Evolutionary conservation across 106 monocot species (phyloP).

Genomic region (Platanthera zijinensis): DNA sequence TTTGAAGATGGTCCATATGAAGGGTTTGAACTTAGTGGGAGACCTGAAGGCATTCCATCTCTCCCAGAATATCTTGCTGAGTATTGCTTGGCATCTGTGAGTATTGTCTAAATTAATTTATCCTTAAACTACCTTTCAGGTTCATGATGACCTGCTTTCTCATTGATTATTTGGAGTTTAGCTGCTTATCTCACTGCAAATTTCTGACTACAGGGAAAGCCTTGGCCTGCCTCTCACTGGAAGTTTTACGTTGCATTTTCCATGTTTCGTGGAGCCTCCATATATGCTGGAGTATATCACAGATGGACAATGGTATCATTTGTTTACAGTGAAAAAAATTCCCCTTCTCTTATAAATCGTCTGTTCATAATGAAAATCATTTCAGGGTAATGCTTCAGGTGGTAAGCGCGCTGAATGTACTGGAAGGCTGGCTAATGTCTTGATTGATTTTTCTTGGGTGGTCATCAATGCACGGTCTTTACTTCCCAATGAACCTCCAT

Average conservation of each 20-base stretch:
- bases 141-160: background rate
- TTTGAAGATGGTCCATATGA: constrained; percentile 20
- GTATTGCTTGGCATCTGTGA: constrained; percentile 86
- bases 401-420: constrained; percentile 62
- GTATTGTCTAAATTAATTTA: constrained; percentile 4
- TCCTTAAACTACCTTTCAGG: background rate
- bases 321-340: background rate
- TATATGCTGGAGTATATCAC: constrained; percentile 84
- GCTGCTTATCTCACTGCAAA: background rate
- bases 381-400: constrained; percentile 96
- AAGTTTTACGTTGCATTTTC: constrained; percentile 98
- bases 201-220: constrained; percentile 44
- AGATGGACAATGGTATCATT: constrained; percentile 76
- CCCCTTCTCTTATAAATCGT: background rate
- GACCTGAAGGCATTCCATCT: constrained; percentile 87
- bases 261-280: constrained; percentile 80
- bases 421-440: constrained; percentile 51
- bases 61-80: constrained; percentile 70
- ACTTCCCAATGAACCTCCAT: constrained; percentile 63
- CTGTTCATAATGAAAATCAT: constrained; percentile 10
- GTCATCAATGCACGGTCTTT: constrained; percentile 48
- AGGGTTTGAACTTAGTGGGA: constrained; percentile 57
- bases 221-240: constrained; percentile 88
- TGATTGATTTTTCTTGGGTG: constrained; percentile 73
- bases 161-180: background rate